These are phyloP conservation scores for Thuja plicata DNA, from an alignment of 83 land plant species.

Conservation along the genomic window DNA sequence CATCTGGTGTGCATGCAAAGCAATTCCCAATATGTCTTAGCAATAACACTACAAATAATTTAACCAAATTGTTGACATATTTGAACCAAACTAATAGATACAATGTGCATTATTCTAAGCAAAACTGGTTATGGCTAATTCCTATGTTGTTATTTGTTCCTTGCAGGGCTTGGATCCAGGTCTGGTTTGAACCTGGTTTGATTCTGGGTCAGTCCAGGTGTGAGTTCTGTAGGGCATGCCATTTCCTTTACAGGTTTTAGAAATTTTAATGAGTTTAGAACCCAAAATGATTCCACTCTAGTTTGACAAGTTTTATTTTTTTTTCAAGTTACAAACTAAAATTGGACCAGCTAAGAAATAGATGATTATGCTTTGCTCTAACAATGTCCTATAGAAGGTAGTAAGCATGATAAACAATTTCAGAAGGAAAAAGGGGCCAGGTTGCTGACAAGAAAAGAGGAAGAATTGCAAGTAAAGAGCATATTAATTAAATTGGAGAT, in stretches of 20 bases:
- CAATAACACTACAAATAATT: neutral
- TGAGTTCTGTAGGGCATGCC: neutral
- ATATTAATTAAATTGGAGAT: no score
- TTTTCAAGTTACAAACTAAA: no score
- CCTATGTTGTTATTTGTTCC: neutral
- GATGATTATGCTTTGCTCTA: no score
- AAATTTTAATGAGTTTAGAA: no score
- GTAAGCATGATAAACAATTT: neutral
- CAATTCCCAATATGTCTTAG: neutral
- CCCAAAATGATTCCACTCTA: no score
- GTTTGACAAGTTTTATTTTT: no score
- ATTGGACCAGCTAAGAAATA: no score
- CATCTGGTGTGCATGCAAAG: neutral
- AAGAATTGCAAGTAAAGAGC: slow-evolving; percentile 6
- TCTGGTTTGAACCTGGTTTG: neutral
- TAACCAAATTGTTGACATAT: neutral
- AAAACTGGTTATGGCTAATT: neutral
- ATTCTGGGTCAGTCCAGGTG: neutral
- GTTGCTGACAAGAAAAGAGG: neutral
- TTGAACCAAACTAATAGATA: neutral
- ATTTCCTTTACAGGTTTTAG: no score
- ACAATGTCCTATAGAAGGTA: neutral
- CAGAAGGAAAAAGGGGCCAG: neutral
- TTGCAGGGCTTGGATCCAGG: neutral
- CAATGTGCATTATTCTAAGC: neutral